phyloP scores from a whole-genome alignment of 805 yeast species.

The Candida germanica region DNA sequence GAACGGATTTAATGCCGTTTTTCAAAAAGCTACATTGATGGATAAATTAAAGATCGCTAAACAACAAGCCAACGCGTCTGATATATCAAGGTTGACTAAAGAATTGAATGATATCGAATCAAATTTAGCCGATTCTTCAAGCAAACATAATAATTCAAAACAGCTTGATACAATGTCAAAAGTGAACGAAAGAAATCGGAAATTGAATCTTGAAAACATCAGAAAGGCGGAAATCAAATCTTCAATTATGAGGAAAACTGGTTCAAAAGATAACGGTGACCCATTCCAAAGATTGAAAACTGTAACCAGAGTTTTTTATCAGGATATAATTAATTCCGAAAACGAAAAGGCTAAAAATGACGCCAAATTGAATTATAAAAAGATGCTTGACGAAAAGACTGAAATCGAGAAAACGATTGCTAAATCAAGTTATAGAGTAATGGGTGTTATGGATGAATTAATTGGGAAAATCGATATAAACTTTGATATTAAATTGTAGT shows the following conservation, averaged over 20 bases:
- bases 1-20: constrained; percentile 58
- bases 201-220: constrained; percentile 69
- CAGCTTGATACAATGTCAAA: constrained; percentile 54
- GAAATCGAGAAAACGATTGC: constrained; percentile 45
- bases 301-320: constrained; percentile 77
- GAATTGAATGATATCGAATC: constrained; percentile 44
- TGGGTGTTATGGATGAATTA: constrained; percentile 56
- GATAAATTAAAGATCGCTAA: constrained; percentile 75
- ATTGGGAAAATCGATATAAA: constrained; percentile 45
- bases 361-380: constrained; percentile 46
- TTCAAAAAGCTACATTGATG: constrained; percentile 65
- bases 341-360: constrained; percentile 57
- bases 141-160: constrained; percentile 32
- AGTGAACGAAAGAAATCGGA: constrained; percentile 83
- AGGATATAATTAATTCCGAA: constrained; percentile 51
- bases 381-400: constrained; percentile 37
- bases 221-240: constrained; percentile 76
- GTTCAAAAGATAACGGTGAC: constrained; percentile 51
- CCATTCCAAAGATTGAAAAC: constrained; percentile 92
- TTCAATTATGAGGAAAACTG: constrained; percentile 50
- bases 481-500: constrained; percentile 10
- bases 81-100: constrained; percentile 26
- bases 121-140: constrained; percentile 41
- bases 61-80: constrained; percentile 47
- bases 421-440: constrained; percentile 51